Percentiles rank a stretch among this genome's conserved stretches.
These are phyloP conservation scores for Boletus tomentosulus DNA, from an alignment of 768 basidiomycete species.

Conservation along the genomic window DNA sequence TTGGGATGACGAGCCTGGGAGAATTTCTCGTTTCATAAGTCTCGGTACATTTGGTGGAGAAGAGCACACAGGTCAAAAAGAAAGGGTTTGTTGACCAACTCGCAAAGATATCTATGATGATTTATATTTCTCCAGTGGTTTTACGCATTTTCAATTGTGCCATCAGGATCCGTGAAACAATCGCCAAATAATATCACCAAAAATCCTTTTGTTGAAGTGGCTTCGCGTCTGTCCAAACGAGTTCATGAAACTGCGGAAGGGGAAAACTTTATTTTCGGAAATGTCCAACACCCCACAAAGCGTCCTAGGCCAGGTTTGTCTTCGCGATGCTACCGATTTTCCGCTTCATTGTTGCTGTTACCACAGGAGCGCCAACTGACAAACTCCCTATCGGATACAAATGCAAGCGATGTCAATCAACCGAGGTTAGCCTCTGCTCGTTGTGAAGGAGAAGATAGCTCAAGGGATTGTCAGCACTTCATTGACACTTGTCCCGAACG, in stretches of 20 bases:
- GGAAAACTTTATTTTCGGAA: slow-evolving; percentile 70
- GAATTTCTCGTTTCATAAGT: slow-evolving; percentile 73
- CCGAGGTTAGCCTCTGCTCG: slow-evolving; percentile 48
- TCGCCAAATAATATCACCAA: slow-evolving; percentile 61
- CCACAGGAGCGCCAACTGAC: slow-evolving; percentile 28
- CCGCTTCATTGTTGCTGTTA: neutral
- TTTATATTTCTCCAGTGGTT: slow-evolving; percentile 66
- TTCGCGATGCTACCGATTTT: neutral
- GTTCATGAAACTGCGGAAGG: slow-evolving; percentile 41
- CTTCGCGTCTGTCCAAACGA: slow-evolving; percentile 48
- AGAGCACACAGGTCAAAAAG: slow-evolving; percentile 64
- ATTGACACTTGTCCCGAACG: slow-evolving; percentile 74
- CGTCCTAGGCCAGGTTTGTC: slow-evolving; percentile 51
- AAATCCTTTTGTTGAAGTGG: slow-evolving; percentile 60
- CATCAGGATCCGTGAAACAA: slow-evolving; percentile 40
- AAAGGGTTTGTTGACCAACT: slow-evolving; percentile 56
- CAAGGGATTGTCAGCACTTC: slow-evolving; percentile 51
- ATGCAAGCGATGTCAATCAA: slow-evolving; percentile 72
- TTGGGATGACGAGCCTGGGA: slow-evolving; percentile 70
- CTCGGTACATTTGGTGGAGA: slow-evolving; percentile 82
- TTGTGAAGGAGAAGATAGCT: neutral
- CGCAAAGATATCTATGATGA: slow-evolving; percentile 2
- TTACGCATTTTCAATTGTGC: slow-evolving; percentile 88
- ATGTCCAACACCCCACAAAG: slow-evolving; percentile 54
- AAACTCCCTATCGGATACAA: slow-evolving; percentile 71